Base-by-base conservation (phyloP, 495 filamentous ascomycete genomes). In the Cryomyces minteri region DNA sequence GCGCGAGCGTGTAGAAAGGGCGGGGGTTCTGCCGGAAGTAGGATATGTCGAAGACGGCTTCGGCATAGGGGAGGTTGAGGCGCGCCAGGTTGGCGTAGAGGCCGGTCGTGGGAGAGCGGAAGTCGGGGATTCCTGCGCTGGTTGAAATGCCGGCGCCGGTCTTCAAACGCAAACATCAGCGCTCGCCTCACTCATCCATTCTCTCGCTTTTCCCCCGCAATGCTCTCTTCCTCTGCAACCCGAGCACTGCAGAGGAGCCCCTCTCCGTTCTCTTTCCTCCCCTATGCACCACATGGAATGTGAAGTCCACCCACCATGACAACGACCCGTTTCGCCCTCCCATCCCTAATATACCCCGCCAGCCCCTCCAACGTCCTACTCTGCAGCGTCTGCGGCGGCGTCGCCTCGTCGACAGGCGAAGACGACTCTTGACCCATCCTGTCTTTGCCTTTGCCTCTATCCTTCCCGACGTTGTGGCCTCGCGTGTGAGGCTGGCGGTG, bases 1-100 rank as follows among this genome's bases (percentile, higher is more conserved):
- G 77, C 25, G 88, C 88, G 28, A 98, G 69, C 0, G 79, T 74
- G 63, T 96, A 98, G 67, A 98, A 98, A 0, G 92, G 88, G 25
- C 71, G 64, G 0, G 90, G 90, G 57, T 94, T 84, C 31, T 73
- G 45, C 40, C 77, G 69, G 69, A 98, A 98, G 65, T 82, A 96
- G 43, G 59, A 62, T 43, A 96, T 85, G 55, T 93, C 86, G 61
- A 95, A 94, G 29, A 86, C 71, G 37, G 69, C 69, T 59, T 81
- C 78, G 9, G 88, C 77, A 55, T 87, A 80, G 4, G 87, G 85
- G 2, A 96, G 71, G 44, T 90, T 74, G 32, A 96, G 73, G 43
- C 76, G 71, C 9, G 80, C 79, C 9, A 96, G 73, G 56, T 96
- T 95, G 56, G 84, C 75, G 54, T 86, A 86, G 6, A 86, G 69